Percentiles rank a stretch among this genome's conserved stretches.
These are phyloP conservation scores for Staphylotrichum tortipilum DNA, from an alignment of 495 filamentous ascomycete genomes.

Conservation along the genomic window DNA sequence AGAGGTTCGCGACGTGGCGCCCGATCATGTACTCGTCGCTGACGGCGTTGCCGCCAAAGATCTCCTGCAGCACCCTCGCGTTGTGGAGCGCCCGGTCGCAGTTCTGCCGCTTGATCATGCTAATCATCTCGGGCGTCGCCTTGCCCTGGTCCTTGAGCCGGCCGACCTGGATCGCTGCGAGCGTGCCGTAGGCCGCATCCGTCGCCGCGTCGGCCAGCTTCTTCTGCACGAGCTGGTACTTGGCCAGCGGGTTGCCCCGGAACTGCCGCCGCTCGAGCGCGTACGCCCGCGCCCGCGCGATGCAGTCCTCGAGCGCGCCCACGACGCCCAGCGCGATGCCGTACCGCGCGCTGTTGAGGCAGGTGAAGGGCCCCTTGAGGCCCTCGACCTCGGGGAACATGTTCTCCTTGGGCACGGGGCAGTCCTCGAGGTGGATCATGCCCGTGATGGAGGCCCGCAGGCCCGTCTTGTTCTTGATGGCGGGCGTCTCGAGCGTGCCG, in stretches of 20 bases:
- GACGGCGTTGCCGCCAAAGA: conserved; percentile 94
- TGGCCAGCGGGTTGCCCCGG: conserved; percentile 89
- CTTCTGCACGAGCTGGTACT: conserved; percentile 98
- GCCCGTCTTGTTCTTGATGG: conserved; percentile 91
- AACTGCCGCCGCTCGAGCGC: conserved; percentile 90
- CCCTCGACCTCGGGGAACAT: conserved; percentile 93
- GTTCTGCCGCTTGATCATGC: conserved; percentile 96
- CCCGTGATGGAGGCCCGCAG: conserved; percentile 90
- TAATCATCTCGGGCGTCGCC: conserved; percentile 91
- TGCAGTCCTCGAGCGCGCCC: conserved; percentile 87
- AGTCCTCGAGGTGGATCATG: conserved; percentile 92
- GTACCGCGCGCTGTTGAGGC: conserved; percentile 83
- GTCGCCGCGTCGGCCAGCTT: conserved; percentile 89
- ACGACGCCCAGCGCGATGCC: conserved; percentile 92
- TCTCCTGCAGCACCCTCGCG: conserved; percentile 75
- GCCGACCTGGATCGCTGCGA: conserved; percentile 84
- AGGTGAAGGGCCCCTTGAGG: conserved; percentile 80
- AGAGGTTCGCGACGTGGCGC: conserved; percentile 90
- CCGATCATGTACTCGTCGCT: conserved; percentile 95
- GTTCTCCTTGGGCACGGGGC: conserved; percentile 80
- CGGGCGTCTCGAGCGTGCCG: conserved; percentile 83
- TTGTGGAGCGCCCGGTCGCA: conserved; percentile 83
- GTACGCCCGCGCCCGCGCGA: conserved; percentile 72
- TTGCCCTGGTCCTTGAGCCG: conserved; percentile 87
- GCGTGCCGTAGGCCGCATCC: conserved; percentile 78